Percentiles rank a stretch among this genome's conserved stretches.
Conservation (phyloP, 2,329 filamentous ascomycete genomes). For the Polytolypa hystricis region DNA sequence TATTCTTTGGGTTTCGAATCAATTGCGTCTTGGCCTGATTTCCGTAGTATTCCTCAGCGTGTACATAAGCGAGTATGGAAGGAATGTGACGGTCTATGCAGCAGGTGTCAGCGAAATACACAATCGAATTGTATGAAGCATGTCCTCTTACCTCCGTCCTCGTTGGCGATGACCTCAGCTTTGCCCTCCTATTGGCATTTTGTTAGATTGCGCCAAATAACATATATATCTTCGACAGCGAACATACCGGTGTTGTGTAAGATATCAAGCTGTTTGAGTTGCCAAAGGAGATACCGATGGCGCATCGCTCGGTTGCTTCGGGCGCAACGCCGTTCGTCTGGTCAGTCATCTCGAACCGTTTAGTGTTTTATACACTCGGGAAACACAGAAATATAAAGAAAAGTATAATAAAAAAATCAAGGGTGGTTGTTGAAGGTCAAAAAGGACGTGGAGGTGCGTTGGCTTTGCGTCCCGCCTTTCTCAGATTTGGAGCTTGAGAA, state of each 20-base stretch:
- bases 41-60: slow-evolving; percentile 93
- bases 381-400: slow-evolving; percentile 6
- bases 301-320: slow-evolving; percentile 43
- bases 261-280: slow-evolving; percentile 98
- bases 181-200: slow-evolving; percentile 67
- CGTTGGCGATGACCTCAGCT: slow-evolving; percentile 95
- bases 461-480: background rate
- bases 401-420: slow-evolving; percentile 2
- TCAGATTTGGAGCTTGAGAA: background rate
- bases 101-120: no score
- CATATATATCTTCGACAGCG: slow-evolving; percentile 6
- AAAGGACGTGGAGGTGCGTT: background rate
- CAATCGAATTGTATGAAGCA: slow-evolving; percentile 11
- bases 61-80: slow-evolving; percentile 83
- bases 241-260: slow-evolving; percentile 57
- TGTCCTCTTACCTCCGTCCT: slow-evolving; percentile 68
- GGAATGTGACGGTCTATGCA: slow-evolving; percentile 84
- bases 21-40: slow-evolving; percentile 91
- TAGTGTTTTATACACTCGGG: slow-evolving; percentile 13
- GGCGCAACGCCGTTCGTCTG: slow-evolving; percentile 41
- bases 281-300: slow-evolving; percentile 94
- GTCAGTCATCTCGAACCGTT: slow-evolving; percentile 33
- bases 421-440: background rate
- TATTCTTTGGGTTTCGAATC: slow-evolving; percentile 85
- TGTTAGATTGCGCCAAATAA: no score